Conservation (phyloP, 1,284 basidiomycete genomes). For the Tilletia setariae region DNA sequence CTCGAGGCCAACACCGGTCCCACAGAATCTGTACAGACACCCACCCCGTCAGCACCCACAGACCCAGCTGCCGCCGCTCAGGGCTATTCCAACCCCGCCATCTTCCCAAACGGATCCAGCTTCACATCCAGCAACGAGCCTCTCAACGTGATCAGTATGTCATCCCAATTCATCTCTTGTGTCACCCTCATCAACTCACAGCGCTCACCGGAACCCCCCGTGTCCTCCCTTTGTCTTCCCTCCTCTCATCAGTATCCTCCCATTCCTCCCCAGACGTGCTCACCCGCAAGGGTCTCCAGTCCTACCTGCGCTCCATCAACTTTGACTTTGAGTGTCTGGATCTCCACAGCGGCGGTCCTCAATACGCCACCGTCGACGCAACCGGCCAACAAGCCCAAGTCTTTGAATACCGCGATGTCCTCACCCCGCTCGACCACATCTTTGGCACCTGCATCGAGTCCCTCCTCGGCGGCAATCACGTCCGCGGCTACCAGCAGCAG, state of each 20-base stretch:
- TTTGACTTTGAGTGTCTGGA: slow-evolving; percentile 27
- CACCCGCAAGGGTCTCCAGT: slow-evolving; percentile 24
- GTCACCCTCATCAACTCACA: no score
- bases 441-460: slow-evolving; percentile 27
- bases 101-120: neutral
- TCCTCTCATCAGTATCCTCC: slow-evolving; percentile 23
- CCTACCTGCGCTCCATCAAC: slow-evolving; percentile 24
- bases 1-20: neutral
- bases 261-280: slow-evolving; percentile 23
- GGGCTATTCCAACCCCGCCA: neutral
- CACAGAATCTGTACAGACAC: no score
- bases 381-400: slow-evolving; percentile 34
- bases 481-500: slow-evolving; percentile 33
- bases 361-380: slow-evolving; percentile 35
- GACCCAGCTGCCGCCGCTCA: neutral
- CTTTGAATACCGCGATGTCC: slow-evolving; percentile 40
- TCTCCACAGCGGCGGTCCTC: slow-evolving; percentile 28
- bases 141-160: neutral
- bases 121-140: neutral
- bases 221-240: no score
- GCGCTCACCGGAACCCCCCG: no score
- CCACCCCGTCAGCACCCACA: neutral
- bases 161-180: no score
- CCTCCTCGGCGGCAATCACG: slow-evolving; percentile 23
- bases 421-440: slow-evolving; percentile 30